Base-by-base conservation (phyloP, 1,139 yeast genomes). In the Yamadazyma triangularis region DNA sequence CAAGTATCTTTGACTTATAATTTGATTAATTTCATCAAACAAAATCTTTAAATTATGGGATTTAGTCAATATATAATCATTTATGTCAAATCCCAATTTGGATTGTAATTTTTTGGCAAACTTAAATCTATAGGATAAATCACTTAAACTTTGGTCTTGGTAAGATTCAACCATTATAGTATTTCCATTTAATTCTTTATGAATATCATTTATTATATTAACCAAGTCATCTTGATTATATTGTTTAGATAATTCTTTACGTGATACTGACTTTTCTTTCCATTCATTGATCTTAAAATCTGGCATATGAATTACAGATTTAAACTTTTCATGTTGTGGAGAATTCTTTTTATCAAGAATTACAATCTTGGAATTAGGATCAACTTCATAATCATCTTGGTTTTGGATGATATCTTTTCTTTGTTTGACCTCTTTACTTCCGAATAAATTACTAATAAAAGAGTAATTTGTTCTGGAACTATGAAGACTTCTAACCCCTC, bases 61-160 rank as follows among this genome's bases (percentile, higher is more conserved):
- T 35, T 63, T 60, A 3, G 86, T 63, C 15, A 86, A 54, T 25
- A 69, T 58, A 35, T 65, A 66, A 54, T 88, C 96, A 23, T 84
- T 80, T 15, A 88, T 68, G 24, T 75, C 66, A 33, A 80, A 62
- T 7, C 89, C 84, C 35, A 86, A 73, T 18, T 58, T 54, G 30
- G 63, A 56, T 51, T 82, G 88, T 27, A 86, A 62, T 15, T 50
- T 45, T 51, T 82, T 84, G 25, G 77, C 53, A 28, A 77, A 64
- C 16, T 60, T 49, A 49, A 87, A 85, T 49, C 94, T 70, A 34
- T 63, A 52, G n/a, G 56, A 43, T 35, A 85, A 63, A 48, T 82
- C 79, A 27, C 60, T 52, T 35, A 68, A 59, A 21, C n/a, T 41
- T 3, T 55, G 34, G 4, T 31, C 27, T 6, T 39, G 29, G 32